Conservation (phyloP, 106 monocot species). For the Dioscorea alata region DNA sequence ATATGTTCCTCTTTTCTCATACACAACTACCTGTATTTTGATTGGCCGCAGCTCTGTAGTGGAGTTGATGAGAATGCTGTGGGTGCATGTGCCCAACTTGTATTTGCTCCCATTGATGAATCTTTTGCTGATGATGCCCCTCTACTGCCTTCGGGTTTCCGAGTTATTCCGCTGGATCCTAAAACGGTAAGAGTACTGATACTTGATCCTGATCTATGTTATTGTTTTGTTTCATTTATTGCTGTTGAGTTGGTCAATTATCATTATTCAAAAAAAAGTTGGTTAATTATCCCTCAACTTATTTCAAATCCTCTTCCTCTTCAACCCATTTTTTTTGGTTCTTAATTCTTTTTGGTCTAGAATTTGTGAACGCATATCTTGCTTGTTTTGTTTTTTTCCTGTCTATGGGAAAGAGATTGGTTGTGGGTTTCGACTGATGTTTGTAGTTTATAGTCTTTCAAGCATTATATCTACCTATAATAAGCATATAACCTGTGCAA, state of each 20-base stretch:
- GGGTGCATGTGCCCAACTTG: constrained; percentile 78
- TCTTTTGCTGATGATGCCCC: constrained; percentile 84
- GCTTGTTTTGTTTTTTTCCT: no score
- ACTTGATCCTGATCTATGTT: no score
- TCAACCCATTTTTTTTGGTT: not conserved
- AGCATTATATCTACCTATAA: no score
- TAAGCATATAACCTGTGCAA: no score
- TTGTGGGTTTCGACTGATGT: no score
- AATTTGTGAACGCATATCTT: not conserved
- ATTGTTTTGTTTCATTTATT: not conserved
- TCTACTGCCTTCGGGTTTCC: constrained; percentile 86
- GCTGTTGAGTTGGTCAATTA: not conserved
- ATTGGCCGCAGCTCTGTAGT: constrained; percentile 60
- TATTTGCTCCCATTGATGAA: constrained; percentile 93
- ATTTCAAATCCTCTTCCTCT: not conserved
- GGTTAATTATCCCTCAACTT: not conserved
- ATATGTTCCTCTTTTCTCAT: not conserved
- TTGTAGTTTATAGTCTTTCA: no score
- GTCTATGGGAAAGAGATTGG: no score
- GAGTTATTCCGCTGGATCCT: constrained; percentile 79
- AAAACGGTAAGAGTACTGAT: constrained; percentile 43
- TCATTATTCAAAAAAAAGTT: no score
- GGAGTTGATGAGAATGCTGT: constrained; percentile 78
- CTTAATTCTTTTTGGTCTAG: not conserved
- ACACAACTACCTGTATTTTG: not conserved